A percentile compares a stretch with the other conserved stretches of the same genome.
phyloP scores from a whole-genome alignment of 495 filamentous ascomycete species.

The Terfezia boudieri region DNA sequence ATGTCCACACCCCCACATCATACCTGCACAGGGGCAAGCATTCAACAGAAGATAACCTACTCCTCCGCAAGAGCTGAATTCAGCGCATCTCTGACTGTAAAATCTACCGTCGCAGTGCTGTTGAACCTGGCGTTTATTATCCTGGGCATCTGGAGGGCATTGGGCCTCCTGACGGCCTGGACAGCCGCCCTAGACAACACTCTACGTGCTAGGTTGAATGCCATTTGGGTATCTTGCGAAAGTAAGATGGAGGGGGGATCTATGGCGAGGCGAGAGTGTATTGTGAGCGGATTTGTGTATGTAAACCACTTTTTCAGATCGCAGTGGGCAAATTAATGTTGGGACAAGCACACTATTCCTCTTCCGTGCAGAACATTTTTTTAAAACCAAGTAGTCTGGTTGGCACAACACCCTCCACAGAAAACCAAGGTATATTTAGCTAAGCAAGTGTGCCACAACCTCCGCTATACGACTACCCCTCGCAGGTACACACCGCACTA shows the following conservation, averaged over 20 bases:
- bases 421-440: too few species aligned
- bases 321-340: not conserved
- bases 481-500: too few species aligned
- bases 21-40: too few species aligned
- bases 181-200: not conserved
- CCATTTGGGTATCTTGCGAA: not conserved
- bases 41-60: not conserved
- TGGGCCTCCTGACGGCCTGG: not conserved
- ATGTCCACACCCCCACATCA: too few species aligned
- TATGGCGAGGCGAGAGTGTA: not conserved
- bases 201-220: not conserved
- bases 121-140: not conserved
- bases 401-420: too few species aligned
- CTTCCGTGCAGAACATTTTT: not conserved
- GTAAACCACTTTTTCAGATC: not conserved
- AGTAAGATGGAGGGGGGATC: not conserved
- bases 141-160: not conserved
- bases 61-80: not conserved
- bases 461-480: too few species aligned
- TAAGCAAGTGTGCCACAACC: too few species aligned
- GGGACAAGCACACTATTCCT: conserved; percentile 3
- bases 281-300: not conserved
- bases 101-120: not conserved
- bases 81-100: not conserved
- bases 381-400: too few species aligned